These are phyloP conservation scores for Butyriboletus loyo DNA, from an alignment of 768 basidiomycete genomes.

Conservation along the genomic window DNA sequence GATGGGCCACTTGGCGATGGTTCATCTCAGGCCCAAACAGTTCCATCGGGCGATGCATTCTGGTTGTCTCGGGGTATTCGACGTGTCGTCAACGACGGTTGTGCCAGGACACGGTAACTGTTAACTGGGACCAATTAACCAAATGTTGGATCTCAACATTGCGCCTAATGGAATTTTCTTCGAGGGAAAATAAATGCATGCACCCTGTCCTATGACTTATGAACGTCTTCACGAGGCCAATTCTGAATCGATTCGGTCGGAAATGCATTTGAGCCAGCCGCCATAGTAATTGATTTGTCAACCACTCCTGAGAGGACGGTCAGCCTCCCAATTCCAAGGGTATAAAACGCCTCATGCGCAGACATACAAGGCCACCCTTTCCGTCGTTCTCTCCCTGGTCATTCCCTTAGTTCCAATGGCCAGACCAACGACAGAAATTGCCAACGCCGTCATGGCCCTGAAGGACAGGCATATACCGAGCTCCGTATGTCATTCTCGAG, in stretches of 20 bases:
- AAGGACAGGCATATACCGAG: no score
- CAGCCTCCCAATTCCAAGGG: neutral
- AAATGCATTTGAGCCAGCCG: neutral
- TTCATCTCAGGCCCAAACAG: neutral
- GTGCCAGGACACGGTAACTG: neutral
- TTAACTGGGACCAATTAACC: neutral
- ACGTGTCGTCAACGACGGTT: neutral
- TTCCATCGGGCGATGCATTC: neutral
- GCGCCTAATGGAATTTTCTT: neutral
- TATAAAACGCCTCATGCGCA: neutral
- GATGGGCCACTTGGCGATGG: neutral
- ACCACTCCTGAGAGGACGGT: neutral
- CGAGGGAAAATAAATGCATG: neutral
- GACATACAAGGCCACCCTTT: neutral
- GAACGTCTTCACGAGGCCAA: no score
- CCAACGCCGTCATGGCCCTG: neutral
- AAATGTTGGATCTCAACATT: neutral
- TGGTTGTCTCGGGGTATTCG: neutral
- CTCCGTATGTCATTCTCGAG: no score
- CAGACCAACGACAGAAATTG: neutral
- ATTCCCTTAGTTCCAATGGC: neutral
- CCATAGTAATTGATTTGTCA: neutral
- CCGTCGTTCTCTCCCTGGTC: neutral
- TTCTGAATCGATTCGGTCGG: neutral
- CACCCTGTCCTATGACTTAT: no score